Base-by-base conservation (phyloP, 108 stramenopile species). In the Hondaea fermentalgiana region DNA sequence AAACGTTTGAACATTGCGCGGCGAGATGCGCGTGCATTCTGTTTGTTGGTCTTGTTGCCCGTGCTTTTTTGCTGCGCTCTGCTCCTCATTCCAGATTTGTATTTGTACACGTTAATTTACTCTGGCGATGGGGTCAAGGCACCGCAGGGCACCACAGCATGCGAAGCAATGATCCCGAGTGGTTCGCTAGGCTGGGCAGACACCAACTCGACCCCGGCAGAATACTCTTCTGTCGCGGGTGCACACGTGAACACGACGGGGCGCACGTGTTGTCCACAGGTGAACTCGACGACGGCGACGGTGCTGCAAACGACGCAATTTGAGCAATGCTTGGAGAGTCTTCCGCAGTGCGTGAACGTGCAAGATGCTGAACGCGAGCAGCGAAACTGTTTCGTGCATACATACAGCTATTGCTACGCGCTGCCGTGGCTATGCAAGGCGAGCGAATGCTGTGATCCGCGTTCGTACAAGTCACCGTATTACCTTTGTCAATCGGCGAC, bases 11-110 rank as follows among this genome's bases (percentile, higher is more conserved):
- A 89, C 59, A 87, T 90, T 16, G 91, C 90, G 29, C 4, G 16
- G 87, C 72, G 95, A 14, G 95, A 96, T 69, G 58, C 69, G 35
- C 88, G 90, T 45, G 89, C 91, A 5, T 89, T 89, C 14, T 53
- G 92, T 58, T 93, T 94, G 72, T 83, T 91, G 47, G 43, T 96
- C 19, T 57, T 94, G 14, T 71, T 95, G 42, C 95, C 95, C 44
- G 91, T 91, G 3, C 35, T 94, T 25, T 47, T 95, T 44, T 89
- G 94, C 12, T 60, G 93, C 43, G 53, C 94, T 12, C 93, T 91
- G 21, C 89, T 96, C 44, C 19, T 94, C 14, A 76, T 96, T 19
- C 91, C 76, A 0, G 49, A 83, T 2, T 16, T 95, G 12, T 16
- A 17, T 12, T 16, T 83, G 45, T 83, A 83, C 28, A 25, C 17